Evolutionary conservation across 805 yeast genomes (phyloP).

Genomic region (Priceomyces haplophilus): DNA sequence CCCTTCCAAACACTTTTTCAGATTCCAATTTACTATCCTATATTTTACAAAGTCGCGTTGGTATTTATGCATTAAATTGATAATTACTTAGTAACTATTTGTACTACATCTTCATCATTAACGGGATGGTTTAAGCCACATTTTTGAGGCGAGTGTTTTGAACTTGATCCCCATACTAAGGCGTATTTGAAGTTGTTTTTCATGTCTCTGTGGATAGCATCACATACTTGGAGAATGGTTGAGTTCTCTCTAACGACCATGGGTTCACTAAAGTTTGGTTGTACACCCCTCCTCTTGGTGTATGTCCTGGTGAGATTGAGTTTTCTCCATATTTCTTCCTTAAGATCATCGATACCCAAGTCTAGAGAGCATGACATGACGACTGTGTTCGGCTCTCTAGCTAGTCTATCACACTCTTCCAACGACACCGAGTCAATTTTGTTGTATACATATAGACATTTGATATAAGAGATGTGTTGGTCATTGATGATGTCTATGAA

Average conservation of each 20-base stretch:
- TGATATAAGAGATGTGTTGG: slow-evolving; percentile 80
- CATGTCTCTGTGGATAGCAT: slow-evolving; percentile 88
- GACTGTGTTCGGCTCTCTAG: slow-evolving; percentile 87
- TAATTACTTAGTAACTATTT: slow-evolving; percentile 74
- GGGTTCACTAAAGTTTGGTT: slow-evolving; percentile 83
- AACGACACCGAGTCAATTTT: slow-evolving; percentile 93
- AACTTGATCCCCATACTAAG: slow-evolving; percentile 92
- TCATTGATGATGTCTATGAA: slow-evolving; percentile 88
- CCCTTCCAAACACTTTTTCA: background rate
- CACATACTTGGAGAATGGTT: slow-evolving; percentile 83
- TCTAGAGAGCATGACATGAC: slow-evolving; percentile 92
- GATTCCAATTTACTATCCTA: too few relatives aligned
- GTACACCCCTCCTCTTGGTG: slow-evolving; percentile 82
- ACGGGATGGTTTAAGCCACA: slow-evolving; percentile 85
- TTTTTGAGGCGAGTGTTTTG: slow-evolving; percentile 94
- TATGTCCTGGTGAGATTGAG: slow-evolving; percentile 74
- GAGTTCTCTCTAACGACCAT: slow-evolving; percentile 82
- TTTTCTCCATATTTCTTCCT: slow-evolving; percentile 92
- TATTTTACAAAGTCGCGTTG: slow-evolving; percentile 2
- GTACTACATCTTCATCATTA: slow-evolving; percentile 92
- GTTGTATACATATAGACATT: slow-evolving; percentile 90
- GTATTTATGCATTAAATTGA: background rate
- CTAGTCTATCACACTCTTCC: slow-evolving; percentile 90
- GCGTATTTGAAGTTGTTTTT: slow-evolving; percentile 92
- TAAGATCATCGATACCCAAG: slow-evolving; percentile 80